Base-by-base conservation (phyloP, 176 grass and related monocot genomes). In the Zoysia pacifica region DNA sequence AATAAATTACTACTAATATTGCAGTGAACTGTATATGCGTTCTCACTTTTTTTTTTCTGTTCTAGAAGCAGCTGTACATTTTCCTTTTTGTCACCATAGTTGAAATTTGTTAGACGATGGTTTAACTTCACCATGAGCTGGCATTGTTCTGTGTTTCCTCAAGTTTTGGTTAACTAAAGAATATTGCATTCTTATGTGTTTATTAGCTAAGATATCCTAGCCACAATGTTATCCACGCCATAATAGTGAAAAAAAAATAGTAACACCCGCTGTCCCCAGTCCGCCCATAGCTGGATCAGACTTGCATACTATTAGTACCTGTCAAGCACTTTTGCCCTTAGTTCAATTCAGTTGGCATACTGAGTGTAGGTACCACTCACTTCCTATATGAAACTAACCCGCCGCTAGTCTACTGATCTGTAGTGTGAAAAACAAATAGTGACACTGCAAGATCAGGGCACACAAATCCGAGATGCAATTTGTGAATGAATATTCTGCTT, bases 291-390 rank as follows among this genome's bases (percentile, higher is more conserved):
- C 28, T 47, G 46, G 7, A 19, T 60, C 5, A 46, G n/a, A 16
- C 20, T 0, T 8, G 18, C 8, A 16, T 9, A 11, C n/a, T 11
- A 41, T 3, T 37, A 10, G 19, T 43, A 46, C 58, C 20, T 9
- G 0, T 2, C 10, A 12, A 19, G 14, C n/a, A 9, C 52, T 75
- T 7, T 45, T 59, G 10, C 40, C 44, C 11, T 48, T 7, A 49
- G 6, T 49, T 49, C 48, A 49, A 10, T 49, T 52, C 9, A 65
- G 14, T 38, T 12, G 2, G 8, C 10, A 16, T 37, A 7, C 36
- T 65, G 45, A 77, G 13, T 64, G 59, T 36, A 50, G 13, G 58
- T 77, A 45, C 19, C 28, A 52, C 69, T 77, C 74, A 38, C 19
- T 76, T 61, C 19, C 58, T 37, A 1, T 39, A 7, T 50, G 59